Evolutionary conservation across 768 basidiomycete genomes (phyloP), one percentile per base, ranked within the genome.

Genomic region (Pisolithus marmoratus): DNA sequence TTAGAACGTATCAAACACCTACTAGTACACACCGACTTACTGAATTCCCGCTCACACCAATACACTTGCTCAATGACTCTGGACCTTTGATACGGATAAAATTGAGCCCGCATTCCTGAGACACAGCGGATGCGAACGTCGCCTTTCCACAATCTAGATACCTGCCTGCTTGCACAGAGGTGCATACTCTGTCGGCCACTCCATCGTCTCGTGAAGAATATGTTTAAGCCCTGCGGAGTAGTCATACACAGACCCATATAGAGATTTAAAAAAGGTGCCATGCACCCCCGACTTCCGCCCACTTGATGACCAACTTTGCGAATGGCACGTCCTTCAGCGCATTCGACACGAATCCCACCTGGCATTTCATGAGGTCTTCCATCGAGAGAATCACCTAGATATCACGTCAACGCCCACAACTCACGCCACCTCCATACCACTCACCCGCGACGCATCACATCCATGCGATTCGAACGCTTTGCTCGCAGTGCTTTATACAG

Each of bases 41-140:
- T 8, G 93, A 87, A 74, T 96, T 91, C 69, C 98, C 96, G 60
- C 92, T 94, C 1, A 94, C 94, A 38, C 96, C 96, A 50, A 99
- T 99, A 60, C 98, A 99, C 70, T 99, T 98, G 69, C 97, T 99
- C 58, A 99, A 72, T 22, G 98, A 81, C 65, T 99, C 96, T 0
- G 96, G 96, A 1, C 96, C 96, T 65, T 99, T 99, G 54, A 99
- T 89, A 52, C 90, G 90, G 65, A 99, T 98, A 62, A 99, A 99
- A 67, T 97, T 97, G 14, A 98, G 77, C 8, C 95, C 96, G 63
- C 96, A 99, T 63, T 99, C 96, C 66, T 87, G 93, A 15, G 96
- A 94, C 1, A 96, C 95, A 4, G 96, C 96, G 3, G 93, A 97
- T 7, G 96, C 96, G 5, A 99, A 79, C 5, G 97, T 71, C 0